Evolutionary conservation across 768 basidiomycete genomes (phyloP), one percentile per base, ranked within the genome.

Genomic region (Leccinum fibrillosum): DNA sequence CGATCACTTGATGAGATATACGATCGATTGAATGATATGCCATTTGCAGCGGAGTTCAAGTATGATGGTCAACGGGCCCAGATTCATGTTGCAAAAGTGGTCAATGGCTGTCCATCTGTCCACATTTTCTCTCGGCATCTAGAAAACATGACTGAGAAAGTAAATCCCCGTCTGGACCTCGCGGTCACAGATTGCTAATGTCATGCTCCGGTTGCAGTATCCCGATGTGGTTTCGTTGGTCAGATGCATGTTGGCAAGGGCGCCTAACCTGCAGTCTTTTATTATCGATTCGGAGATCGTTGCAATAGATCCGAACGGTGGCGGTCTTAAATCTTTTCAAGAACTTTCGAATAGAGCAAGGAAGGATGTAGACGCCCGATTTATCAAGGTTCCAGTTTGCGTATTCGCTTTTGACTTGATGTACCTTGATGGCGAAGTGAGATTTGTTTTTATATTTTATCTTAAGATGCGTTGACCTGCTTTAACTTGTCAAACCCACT

Each of bases 141-240:
- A 32, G 92, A 95, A 74, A 86, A 94, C 66, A 94, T 94, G 94
- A 94, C 92, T 1, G 83, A 85, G 59, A 94, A 96, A 79, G 89
- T 84, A 68, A 61, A 67, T 52, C 39, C 49, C 23, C 44, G 35
- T 58, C 42, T 44, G 42, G 25, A 34, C 49, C 15, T 54, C 45
- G 49, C 48, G 34, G 34, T 37, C 23, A 26, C 19, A 34, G n/a
- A 37, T 50, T 35, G 37, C 60, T 62, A 21, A 70, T 56, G 55
- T 37, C 23, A 54, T 63, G 53, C 44, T 52, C 61, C 53, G 54
- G 53, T 58, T 42, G 21, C 62, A 92, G 90, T 95, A 95, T 71
- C 92, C 93, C 7, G 92, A 95, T 73, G 80, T 94, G 50, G 77
- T 84, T 58, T 76, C 76, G 23, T 75, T 92, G 37, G 78, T 88